Base-by-base conservation (phyloP, 1,139 yeast genomes). In the Yamadazyma diddensiae region DNA sequence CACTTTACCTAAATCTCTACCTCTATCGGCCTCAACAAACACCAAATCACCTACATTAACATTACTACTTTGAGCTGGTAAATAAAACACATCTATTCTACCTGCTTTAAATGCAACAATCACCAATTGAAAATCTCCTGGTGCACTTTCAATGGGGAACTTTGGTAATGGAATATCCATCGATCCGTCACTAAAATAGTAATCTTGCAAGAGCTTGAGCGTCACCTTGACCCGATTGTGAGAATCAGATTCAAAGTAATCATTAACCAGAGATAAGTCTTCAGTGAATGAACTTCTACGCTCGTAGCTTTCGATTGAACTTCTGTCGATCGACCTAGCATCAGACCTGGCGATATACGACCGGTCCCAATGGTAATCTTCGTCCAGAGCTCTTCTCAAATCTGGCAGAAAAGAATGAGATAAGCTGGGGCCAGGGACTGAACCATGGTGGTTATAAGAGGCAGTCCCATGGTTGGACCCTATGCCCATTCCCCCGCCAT, bases 1-100 rank as follows among this genome's bases (percentile, higher is more conserved):
- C 26, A 92, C 78, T 49, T 79, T 77, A 15, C 97, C 97, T 43
- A 92, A 64, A 61, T 92, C 98, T 33, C 84, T 71, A 25, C 98
- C 98, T 31, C 98, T 71, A 55, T 92, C 98, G n/a, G 97, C 98
- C 56, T 92, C 97, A 23, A 90, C 96, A 45, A 90, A 81, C 10
- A 92, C 96, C 52, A 88, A 71, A 54, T 88, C 97, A 17, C 85
- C 84, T 12, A 76, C 60, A 29, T 71, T 65, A 24, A 62, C 46
- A 30, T 47, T 38, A 13, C 52, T 35, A 15, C 37, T 37, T 41
- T 52, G 48, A 14, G 63, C 59, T 2, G 90, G 82, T 11, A 82
- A 62, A 47, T 82, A 82, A 45, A 87, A 80, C 3, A 90, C 84
- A 53, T 92, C 98, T 40, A 84, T 65, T 39, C 96, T 73, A 8